Base-by-base conservation (phyloP, 1,284 basidiomycete genomes). In the Moesziomyces parantarcticus region DNA sequence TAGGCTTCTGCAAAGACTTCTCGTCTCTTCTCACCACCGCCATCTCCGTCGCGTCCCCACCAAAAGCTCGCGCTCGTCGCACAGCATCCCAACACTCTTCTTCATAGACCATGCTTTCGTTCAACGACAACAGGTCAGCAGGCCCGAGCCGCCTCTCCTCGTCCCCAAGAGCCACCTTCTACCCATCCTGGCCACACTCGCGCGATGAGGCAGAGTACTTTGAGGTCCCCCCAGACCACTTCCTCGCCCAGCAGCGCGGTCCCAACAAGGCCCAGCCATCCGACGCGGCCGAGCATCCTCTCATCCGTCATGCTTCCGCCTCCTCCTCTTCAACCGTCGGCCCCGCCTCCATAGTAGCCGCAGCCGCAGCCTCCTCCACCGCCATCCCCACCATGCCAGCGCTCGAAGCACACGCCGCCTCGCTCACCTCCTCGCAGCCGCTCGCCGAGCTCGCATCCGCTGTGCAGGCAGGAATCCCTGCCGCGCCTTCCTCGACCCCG, bases 141-240 rank as follows among this genome's bases (percentile, higher is more conserved):
- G 66, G 66, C 11, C 66, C 66, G 10, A 60, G 64, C 46, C 58
- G 64, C 23, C 64, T 57, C 41, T 53, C 62, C 8, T 43, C 53
- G 21, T 59, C 61, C 1, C 52, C 58, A 26, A 56, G 44, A 48
- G 68, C 65, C 58, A 50, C 71, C 13, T 58, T 69, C 55, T 69
- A 69, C 29, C 71, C 71, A 0, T 50, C 55, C n/a, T 74, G 71
- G 71, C 65, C 71, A 43, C 58, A 74, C 14, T 39, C 65, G 2
- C 58, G 65, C 43, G 71, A 74, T 25, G 65, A 74, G 41, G 71
- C 71, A 39, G 65, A 69, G 41, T 78, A 77, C 68, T 75, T 62
- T 40, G 72, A 78, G 57, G 62, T 76, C 5, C 77, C 77, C 21
- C 68, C 77, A 13, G 67, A 76, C 55, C 77, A 79, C 34, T 79